Evolutionary conservation across 2,329 filamentous ascomycete genomes (phyloP).

Genomic region (Aspergillus bombycis): DNA sequence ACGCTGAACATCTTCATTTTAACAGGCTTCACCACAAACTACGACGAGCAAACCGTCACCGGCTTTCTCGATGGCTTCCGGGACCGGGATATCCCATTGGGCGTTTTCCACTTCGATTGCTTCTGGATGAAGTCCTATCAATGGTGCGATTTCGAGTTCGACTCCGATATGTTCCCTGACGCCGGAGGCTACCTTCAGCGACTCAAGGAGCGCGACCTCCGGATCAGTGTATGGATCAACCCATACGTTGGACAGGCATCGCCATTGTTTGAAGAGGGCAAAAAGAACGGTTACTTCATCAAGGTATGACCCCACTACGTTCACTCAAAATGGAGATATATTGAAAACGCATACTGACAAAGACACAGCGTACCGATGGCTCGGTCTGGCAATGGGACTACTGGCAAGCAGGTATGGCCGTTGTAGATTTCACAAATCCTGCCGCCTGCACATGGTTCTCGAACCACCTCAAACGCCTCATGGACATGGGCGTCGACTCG

Average conservation of each 20-base stretch:
- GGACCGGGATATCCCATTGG: slow-evolving; percentile 65
- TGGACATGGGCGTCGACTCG: slow-evolving; percentile 70
- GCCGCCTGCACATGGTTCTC: slow-evolving; percentile 68
- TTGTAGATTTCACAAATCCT: slow-evolving; percentile 75
- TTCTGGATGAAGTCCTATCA: slow-evolving; percentile 78
- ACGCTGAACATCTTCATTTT: background rate
- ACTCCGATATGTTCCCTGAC: slow-evolving; percentile 69
- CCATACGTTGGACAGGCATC: slow-evolving; percentile 73
- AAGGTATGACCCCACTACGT: slow-evolving; percentile 42
- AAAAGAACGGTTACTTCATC: slow-evolving; percentile 67
- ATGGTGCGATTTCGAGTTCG: slow-evolving; percentile 76
- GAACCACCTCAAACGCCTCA: slow-evolving; percentile 63
- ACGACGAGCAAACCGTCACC: slow-evolving; percentile 70
- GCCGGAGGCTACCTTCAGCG: slow-evolving; percentile 65
- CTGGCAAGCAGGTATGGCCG: slow-evolving; percentile 76
- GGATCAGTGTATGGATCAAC: slow-evolving; percentile 77
- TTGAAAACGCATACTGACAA: background rate
- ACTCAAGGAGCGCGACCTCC: slow-evolving; percentile 66
- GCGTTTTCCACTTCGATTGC: slow-evolving; percentile 76
- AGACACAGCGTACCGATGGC: slow-evolving; percentile 60
- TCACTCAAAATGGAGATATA: background rate
- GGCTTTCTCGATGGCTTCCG: slow-evolving; percentile 70
- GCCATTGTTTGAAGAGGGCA: slow-evolving; percentile 65
- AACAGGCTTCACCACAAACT: slow-evolving; percentile 69
- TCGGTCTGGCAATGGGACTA: slow-evolving; percentile 76